Conservation (phyloP, 148 eudicot species). For the Spergularia marina region DNA sequence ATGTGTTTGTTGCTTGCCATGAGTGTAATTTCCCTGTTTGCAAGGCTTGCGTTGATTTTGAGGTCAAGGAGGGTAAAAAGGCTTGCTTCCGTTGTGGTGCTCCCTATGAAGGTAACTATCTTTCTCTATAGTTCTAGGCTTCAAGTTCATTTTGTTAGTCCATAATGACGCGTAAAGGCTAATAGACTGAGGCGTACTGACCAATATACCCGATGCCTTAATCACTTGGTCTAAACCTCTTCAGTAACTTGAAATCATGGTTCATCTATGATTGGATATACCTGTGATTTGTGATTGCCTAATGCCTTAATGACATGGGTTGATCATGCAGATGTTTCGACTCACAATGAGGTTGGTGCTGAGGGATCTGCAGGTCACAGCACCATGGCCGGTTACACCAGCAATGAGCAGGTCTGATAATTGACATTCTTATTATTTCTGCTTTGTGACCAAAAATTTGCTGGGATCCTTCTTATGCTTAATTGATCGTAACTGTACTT, state of each 20-base stretch:
- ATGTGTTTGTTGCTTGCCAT: constrained; percentile 76
- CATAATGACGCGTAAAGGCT: too few species aligned
- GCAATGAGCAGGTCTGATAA: constrained; percentile 46
- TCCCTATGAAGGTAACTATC: constrained; percentile 51
- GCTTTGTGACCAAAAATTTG: background rate
- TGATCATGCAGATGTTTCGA: constrained; percentile 39
- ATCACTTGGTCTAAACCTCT: background rate
- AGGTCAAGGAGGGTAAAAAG: constrained; percentile 71
- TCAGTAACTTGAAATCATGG: too few species aligned
- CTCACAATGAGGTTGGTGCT: constrained; percentile 33
- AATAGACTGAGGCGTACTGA: background rate
- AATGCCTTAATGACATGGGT: background rate
- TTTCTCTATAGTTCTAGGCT: background rate
- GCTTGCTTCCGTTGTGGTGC: constrained; percentile 65
- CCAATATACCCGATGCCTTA: background rate
- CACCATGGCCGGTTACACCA: constrained; percentile 41
- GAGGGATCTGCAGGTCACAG: constrained; percentile 43
- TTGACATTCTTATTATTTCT: background rate
- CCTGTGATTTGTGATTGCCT: background rate
- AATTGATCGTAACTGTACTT: background rate
- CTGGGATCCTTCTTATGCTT: background rate
- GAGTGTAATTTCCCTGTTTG: constrained; percentile 81
- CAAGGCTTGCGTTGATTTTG: constrained; percentile 65
- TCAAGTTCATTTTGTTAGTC: background rate
- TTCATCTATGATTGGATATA: background rate